Evolutionary conservation across 1,284 basidiomycete genomes (phyloP), one percentile per base, ranked within the genome.

Genomic region (Tylopilus sp.): DNA sequence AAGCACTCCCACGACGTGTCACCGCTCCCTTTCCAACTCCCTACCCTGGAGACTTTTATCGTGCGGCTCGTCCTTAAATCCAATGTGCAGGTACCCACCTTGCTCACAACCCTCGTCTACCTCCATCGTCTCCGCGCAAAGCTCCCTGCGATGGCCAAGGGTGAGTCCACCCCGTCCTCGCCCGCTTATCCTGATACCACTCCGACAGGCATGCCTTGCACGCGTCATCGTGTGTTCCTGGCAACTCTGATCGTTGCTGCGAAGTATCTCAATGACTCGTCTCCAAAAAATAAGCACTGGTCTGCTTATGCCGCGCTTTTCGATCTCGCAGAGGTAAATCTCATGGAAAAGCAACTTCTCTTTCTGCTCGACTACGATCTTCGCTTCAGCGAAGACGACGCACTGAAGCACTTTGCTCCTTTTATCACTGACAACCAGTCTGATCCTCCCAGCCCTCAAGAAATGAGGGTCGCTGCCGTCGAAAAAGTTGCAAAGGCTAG

Each of bases 241-340:
- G 95, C 96, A 33, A 87, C 90, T 0, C 84, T 98, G 62, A 98
- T 99, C 69, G 90, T 95, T 42, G 88, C 96, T 26, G 89, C 94
- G 59, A 99, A 99, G 74, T 98, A 98, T 71, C 82, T 98, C 64
- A 97, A 99, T 72, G 95, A 98, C 73, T 92, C 91, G 26, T 87
- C 86, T 36, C 91, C 91, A 13, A 97, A 96, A 78, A 98, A 98
- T 76, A 83, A 84, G 70, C 92, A 97, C 75, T 97, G 94, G 94
- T 79, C 82, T 47, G 66, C 71, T 47, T 92, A 95, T 69, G 89
- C 86, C 18, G 73, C 76, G 53, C 81, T 95, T 67, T 90, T 88
- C 65, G 76, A 82, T 59, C 71, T 81, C 45, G 68, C 73, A n/a
- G 86, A 89, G 70, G 82, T 97, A 71, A 97, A 96, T 71, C 76